Percentiles rank a stretch among this genome's conserved stretches.
phyloP scores from a whole-genome alignment of 257 asterid species.

The Orobanche coerulescens region DNA sequence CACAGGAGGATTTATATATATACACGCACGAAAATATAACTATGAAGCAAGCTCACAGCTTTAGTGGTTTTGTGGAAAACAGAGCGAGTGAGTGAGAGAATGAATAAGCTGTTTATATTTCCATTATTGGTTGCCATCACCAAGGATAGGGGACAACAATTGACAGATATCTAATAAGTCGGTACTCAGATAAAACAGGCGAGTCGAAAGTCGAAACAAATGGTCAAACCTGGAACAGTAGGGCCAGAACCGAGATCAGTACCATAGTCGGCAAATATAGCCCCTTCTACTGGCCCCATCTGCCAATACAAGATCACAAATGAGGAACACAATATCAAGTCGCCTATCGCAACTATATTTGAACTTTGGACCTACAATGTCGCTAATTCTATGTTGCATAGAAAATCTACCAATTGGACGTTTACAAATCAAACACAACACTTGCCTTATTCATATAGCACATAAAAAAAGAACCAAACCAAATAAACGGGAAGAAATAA shows the following conservation, averaged over 20 bases:
- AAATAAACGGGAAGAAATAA: background rate
- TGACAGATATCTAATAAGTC: too few relatives aligned
- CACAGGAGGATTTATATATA: background rate
- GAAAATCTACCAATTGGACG: background rate
- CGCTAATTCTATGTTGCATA: background rate
- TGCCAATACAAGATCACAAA: constrained; percentile 26
- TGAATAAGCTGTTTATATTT: background rate
- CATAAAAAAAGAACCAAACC: background rate
- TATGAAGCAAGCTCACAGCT: background rate
- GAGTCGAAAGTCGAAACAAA: background rate
- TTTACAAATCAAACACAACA: background rate
- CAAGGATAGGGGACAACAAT: background rate
- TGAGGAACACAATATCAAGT: background rate
- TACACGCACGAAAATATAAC: background rate
- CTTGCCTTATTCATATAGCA: background rate
- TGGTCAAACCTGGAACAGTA: constrained; percentile 60
- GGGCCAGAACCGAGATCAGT: constrained; percentile 92
- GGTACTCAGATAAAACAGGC: background rate
- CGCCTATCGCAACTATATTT: background rate
- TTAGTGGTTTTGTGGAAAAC: too few relatives aligned
- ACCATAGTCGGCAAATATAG: constrained; percentile 88
- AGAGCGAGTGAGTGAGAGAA: background rate
- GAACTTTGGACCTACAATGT: background rate
- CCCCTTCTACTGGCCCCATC: constrained; percentile 86
- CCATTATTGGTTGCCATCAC: background rate